phyloP scores from a whole-genome alignment of 352 stramenopile genomes.

The Phytophthora tentaculata region DNA sequence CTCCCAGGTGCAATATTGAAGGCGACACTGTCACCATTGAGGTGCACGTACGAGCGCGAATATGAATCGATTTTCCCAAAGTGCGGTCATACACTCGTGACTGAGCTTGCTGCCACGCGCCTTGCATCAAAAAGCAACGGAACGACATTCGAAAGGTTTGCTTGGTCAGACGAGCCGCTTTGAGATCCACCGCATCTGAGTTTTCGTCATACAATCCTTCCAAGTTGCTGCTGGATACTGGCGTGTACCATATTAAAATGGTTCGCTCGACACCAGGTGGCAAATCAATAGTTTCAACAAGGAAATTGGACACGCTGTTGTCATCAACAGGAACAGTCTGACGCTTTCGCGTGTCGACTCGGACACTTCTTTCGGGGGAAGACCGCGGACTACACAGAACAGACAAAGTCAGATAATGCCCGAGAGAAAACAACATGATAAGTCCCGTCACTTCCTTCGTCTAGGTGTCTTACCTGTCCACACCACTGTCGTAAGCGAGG shows the following conservation, averaged over 20 bases:
- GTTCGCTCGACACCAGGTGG: slow-evolving; percentile 85
- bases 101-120: slow-evolving; percentile 85
- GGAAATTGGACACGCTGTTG: slow-evolving; percentile 80
- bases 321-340: slow-evolving; percentile 58
- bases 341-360: slow-evolving; percentile 54
- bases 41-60: slow-evolving; percentile 85
- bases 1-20: slow-evolving; percentile 85
- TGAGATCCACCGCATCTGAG: slow-evolving; percentile 77
- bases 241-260: slow-evolving; percentile 91
- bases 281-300: slow-evolving; percentile 90
- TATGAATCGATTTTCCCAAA: slow-evolving; percentile 86
- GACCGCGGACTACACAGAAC: slow-evolving; percentile 66
- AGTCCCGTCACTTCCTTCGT: no score
- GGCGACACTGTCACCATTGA: slow-evolving; percentile 88
- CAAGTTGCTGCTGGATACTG: slow-evolving; percentile 45
- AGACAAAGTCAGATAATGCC: neutral
- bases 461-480: slow-evolving; percentile 78
- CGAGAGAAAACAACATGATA: slow-evolving; percentile 1
- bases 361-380: slow-evolving; percentile 71
- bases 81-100: slow-evolving; percentile 87
- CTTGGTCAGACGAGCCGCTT: slow-evolving; percentile 80
- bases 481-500: slow-evolving; percentile 73
- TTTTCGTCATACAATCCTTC: slow-evolving; percentile 49
- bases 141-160: slow-evolving; percentile 90
- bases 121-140: slow-evolving; percentile 87